Percentiles rank a stretch among this genome's conserved stretches.
Conservation (phyloP, 305 asterid genomes). For the Fraxinus xanthoxyloides region DNA sequence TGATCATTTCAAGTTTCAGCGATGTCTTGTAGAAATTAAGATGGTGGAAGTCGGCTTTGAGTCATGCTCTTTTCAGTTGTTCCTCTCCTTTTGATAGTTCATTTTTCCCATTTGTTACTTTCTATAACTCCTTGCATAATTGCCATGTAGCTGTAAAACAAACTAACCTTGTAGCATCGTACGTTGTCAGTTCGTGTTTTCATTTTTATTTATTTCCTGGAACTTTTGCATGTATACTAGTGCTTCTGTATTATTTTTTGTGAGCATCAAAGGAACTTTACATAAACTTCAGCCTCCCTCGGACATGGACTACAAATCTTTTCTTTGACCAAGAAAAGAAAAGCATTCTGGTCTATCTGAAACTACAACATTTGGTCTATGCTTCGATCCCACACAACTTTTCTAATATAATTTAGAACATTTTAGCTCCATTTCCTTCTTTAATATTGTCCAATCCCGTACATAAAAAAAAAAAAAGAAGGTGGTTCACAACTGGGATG, state of each 20-base stretch:
- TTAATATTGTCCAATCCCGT: neutral
- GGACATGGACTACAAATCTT: neutral
- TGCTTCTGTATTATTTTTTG: neutral
- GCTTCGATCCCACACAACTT: neutral
- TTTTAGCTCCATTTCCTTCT: too few relatives aligned
- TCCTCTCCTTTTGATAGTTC: neutral
- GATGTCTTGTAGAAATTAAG: slow-evolving; percentile 30
- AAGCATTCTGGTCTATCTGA: neutral
- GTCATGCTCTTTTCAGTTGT: slow-evolving; percentile 1
- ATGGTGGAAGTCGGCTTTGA: slow-evolving; percentile 18
- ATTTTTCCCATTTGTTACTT: neutral
- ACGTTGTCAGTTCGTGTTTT: neutral
- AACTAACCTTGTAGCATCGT: neutral
- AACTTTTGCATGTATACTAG: neutral
- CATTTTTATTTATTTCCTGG: neutral
- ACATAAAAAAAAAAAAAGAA: too few relatives aligned
- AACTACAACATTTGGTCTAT: neutral
- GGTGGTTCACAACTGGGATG: neutral
- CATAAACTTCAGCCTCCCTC: too few relatives aligned
- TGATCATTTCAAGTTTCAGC: slow-evolving; percentile 8
- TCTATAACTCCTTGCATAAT: neutral
- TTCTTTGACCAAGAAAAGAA: neutral
- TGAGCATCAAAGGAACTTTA: neutral
- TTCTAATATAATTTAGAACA: neutral
- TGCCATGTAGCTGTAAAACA: neutral